Percentiles rank a stretch among this genome's conserved stretches.
Evolutionary conservation across 2,329 filamentous ascomycete species (phyloP).

Genomic region (Colletotrichum viniferum): DNA sequence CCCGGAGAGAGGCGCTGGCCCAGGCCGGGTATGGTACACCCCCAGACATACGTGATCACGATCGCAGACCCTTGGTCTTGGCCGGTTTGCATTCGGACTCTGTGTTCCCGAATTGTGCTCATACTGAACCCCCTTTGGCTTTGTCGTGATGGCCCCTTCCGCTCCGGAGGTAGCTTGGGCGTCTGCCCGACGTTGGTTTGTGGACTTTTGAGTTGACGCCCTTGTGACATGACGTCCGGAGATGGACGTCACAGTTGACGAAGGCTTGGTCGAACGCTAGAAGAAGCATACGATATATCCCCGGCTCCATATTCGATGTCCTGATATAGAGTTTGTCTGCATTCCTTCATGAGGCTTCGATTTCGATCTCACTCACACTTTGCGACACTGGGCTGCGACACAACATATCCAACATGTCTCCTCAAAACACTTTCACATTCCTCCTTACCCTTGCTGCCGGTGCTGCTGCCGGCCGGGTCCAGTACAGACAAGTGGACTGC

Average conservation of each 20-base stretch:
- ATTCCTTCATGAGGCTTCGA: conserved; percentile 4
- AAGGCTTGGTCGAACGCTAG: background rate
- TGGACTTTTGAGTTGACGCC: conserved; percentile 10
- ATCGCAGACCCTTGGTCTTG: background rate
- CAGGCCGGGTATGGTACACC: background rate
- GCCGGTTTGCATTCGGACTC: background rate
- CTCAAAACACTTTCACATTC: conserved; percentile 5
- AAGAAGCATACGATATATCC: background rate
- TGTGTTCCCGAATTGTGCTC: background rate
- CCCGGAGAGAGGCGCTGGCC: background rate
- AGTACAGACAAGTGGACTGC: conserved; percentile 7
- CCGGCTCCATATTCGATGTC: background rate
- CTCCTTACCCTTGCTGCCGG: conserved; percentile 8
- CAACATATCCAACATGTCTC: background rate
- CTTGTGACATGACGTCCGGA: conserved; percentile 11
- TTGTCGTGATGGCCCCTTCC: background rate
- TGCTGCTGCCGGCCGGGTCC: background rate
- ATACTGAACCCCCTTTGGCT: background rate
- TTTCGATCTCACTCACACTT: background rate
- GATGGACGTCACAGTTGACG: background rate
- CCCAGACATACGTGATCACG: background rate
- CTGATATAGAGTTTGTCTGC: conserved; percentile 21
- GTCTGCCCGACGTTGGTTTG: background rate
- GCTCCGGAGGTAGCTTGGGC: background rate
- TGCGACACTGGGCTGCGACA: background rate